Evolutionary conservation across 116 monocot species (phyloP).

Genomic region (Zostera marina): DNA sequence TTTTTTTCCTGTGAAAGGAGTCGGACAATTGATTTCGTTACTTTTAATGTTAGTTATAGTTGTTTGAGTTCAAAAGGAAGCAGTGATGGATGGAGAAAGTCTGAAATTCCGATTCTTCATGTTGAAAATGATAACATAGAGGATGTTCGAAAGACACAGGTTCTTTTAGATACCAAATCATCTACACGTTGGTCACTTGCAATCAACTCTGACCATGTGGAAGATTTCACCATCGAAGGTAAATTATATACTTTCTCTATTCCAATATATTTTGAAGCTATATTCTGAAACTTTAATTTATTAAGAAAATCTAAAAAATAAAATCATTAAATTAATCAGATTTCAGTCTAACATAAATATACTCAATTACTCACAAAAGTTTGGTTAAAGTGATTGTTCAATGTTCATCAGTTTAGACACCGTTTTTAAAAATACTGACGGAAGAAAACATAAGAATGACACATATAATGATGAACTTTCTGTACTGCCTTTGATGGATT

Average conservation of each 20-base stretch:
- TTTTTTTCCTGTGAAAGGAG: constrained; percentile 53
- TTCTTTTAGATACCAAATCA: constrained; percentile 53
- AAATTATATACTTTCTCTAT: constrained; percentile 4
- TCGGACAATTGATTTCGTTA: constrained; percentile 47
- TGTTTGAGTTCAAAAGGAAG: constrained; percentile 49
- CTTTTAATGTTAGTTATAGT: constrained; percentile 56
- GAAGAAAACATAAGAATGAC: too few species aligned
- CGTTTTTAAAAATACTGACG: too few species aligned
- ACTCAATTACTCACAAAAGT: too few species aligned
- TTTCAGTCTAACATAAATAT: too few species aligned
- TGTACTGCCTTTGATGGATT: too few species aligned
- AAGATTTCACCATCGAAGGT: constrained; percentile 69
- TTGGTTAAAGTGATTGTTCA: too few species aligned
- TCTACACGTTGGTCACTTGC: constrained; percentile 77
- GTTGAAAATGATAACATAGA: constrained; percentile 47
- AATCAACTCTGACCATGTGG: constrained; percentile 53
- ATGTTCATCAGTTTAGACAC: too few species aligned
- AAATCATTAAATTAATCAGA: too few species aligned
- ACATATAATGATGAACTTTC: too few species aligned
- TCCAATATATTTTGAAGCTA: not conserved
- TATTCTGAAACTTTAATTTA: not conserved
- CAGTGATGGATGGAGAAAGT: constrained; percentile 46
- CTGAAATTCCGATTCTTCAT: constrained; percentile 55
- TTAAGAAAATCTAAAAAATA: not conserved
- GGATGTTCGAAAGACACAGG: constrained; percentile 37